Percentiles rank a stretch among this genome's conserved stretches.
Conservation (phyloP, 2,329 filamentous ascomycete genomes). For the Fusarium sp. region DNA sequence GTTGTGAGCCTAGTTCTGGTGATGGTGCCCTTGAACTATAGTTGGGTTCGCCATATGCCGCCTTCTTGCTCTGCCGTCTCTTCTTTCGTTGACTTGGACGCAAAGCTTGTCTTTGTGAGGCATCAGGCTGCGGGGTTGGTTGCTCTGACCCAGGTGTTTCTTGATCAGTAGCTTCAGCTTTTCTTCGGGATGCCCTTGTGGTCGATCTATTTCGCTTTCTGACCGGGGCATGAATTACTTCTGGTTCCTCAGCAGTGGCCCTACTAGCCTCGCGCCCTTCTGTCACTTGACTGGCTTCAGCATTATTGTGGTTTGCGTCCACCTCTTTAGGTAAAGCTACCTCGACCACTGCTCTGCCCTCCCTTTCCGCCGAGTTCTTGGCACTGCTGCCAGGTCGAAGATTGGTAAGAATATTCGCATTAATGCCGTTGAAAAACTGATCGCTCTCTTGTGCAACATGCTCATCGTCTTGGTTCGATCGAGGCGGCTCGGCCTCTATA, state of each 20-base stretch:
- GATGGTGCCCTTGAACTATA: constrained; percentile 17
- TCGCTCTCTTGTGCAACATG: constrained; percentile 29
- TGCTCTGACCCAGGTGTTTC: constrained; percentile 1
- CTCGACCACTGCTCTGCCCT: not conserved
- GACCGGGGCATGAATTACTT: not conserved
- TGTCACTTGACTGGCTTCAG: not conserved
- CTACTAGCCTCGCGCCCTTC: not conserved
- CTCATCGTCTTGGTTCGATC: not conserved
- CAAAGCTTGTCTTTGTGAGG: not conserved
- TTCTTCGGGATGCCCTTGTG: not conserved
- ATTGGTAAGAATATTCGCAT: constrained; percentile 14
- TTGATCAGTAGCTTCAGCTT: not conserved
- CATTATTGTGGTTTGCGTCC: not conserved
- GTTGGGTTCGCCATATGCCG: constrained; percentile 9
- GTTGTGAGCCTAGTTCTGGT: constrained; percentile 30
- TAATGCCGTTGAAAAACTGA: constrained; percentile 33
- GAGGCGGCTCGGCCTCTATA: not conserved
- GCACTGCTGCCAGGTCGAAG: not conserved
- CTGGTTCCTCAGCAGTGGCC: not conserved
- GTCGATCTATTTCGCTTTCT: not conserved
- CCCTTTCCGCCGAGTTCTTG: not conserved
- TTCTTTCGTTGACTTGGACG: constrained; percentile 3
- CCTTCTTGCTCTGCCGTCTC: constrained; percentile 29
- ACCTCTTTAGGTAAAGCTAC: not conserved
- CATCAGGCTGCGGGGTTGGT: not conserved